phyloP scores from a whole-genome alignment of 345 rosid genomes.

The Brassica juncea region DNA sequence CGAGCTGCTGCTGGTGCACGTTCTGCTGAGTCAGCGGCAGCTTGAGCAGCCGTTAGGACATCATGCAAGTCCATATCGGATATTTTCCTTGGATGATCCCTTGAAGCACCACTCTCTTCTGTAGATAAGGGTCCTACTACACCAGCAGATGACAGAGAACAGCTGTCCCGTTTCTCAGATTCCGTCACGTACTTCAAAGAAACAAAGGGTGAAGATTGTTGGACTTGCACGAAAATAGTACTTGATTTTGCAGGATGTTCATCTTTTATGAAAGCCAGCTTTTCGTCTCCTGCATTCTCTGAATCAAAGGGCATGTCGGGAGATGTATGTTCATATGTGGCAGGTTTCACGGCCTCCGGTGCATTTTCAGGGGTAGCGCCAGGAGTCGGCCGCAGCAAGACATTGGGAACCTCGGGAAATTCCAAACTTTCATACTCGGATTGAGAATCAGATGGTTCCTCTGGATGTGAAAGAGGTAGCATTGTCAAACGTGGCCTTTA shows the following conservation, averaged over 20 bases:
- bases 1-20: constrained; percentile 94
- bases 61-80: constrained; percentile 72
- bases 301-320: constrained; percentile 43
- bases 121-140: constrained; percentile 7
- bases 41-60: constrained; percentile 79
- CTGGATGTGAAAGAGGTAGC: constrained; percentile 31
- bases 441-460: constrained; percentile 59
- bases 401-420: constrained; percentile 77
- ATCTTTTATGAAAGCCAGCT: constrained; percentile 32
- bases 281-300: constrained; percentile 22
- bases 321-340: constrained; percentile 37
- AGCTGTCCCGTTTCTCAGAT: constrained; percentile 22
- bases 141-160: constrained; percentile 15
- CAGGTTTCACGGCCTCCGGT: constrained; percentile 34
- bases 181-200: constrained; percentile 45
- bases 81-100: constrained; percentile 45
- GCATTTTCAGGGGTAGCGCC: constrained; percentile 43
- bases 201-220: constrained; percentile 64
- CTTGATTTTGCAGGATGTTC: constrained; percentile 38
- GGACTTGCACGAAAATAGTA: constrained; percentile 47
- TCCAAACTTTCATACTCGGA: constrained; percentile 53
- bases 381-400: constrained; percentile 49
- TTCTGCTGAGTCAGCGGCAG: constrained; percentile 91
- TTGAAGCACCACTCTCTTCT: constrained; percentile 22
- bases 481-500: constrained; percentile 43